Conservation (phyloP, 768 basidiomycete species). For the Lentinula aciculospora region DNA sequence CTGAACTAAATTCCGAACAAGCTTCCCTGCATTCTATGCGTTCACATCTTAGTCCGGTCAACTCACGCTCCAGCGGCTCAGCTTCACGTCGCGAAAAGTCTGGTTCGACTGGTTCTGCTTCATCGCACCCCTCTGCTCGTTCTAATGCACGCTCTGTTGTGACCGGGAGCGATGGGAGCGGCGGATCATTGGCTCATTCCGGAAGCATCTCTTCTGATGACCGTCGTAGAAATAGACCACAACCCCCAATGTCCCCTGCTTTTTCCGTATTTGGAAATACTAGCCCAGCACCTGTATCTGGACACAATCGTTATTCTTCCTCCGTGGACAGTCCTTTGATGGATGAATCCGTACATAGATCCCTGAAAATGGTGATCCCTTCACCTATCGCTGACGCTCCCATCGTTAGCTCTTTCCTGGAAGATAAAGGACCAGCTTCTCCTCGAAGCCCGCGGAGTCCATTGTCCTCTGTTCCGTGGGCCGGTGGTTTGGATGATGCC, state of each 20-base stretch:
- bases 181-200: constrained; percentile 37
- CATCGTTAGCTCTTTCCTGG: background rate
- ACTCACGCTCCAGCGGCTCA: constrained; percentile 46
- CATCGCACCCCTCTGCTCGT: constrained; percentile 46
- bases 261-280: constrained; percentile 44
- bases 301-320: constrained; percentile 3
- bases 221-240: constrained; percentile 24
- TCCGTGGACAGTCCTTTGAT: background rate
- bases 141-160: constrained; percentile 24
- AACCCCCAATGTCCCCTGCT: constrained; percentile 36
- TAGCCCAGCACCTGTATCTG: constrained; percentile 9
- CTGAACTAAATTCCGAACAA: constrained; percentile 46
- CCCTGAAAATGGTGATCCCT: background rate
- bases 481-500: constrained; percentile 30
- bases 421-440: background rate
- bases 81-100: constrained; percentile 39
- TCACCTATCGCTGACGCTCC: background rate
- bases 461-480: constrained; percentile 32
- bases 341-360: background rate
- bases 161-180: constrained; percentile 28
- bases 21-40: constrained; percentile 63
- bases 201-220: constrained; percentile 52
- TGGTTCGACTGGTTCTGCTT: constrained; percentile 44
- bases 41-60: constrained; percentile 46
- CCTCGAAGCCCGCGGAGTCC: constrained; percentile 9